These are phyloP conservation scores for Phaffia tasmanica DNA, from an alignment of 768 basidiomycete species.

Conservation along the genomic window DNA sequence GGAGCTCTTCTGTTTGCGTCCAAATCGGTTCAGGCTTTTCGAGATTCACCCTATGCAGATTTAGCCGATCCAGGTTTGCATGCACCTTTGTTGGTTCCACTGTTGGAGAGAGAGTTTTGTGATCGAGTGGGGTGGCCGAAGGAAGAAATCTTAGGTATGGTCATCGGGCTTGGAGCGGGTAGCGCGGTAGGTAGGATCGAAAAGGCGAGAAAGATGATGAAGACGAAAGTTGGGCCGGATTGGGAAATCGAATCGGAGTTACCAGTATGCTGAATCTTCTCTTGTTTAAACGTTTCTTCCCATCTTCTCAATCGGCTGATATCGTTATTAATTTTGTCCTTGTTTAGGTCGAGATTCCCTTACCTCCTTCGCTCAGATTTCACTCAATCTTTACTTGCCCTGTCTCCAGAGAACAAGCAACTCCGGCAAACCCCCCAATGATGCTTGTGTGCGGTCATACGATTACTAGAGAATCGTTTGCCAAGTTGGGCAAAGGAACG, in stretches of 20 bases:
- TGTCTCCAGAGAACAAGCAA: constrained; percentile 94
- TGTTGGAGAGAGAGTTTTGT: constrained; percentile 85
- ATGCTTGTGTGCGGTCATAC: constrained; percentile 96
- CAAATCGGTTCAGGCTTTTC: constrained; percentile 46
- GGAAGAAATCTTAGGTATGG: constrained; percentile 74
- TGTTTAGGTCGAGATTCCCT: constrained; percentile 77
- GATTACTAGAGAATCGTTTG: constrained; percentile 79
- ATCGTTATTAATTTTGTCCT: constrained; percentile 21
- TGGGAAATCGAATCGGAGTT: constrained; percentile 83
- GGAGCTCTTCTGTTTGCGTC: constrained; percentile 44
- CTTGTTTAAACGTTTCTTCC: constrained; percentile 8
- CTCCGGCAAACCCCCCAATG: constrained; percentile 80
- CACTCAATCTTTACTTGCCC: constrained; percentile 97
- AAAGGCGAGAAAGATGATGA: constrained; percentile 86
- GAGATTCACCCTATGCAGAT: constrained; percentile 50
- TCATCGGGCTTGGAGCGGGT: constrained; percentile 84
- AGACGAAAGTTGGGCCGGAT: constrained; percentile 71
- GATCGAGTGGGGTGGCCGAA: constrained; percentile 75
- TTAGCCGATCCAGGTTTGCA: constrained; percentile 5
- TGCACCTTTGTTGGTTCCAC: constrained; percentile 47
- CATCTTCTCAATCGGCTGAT: neutral
- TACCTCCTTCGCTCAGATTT: constrained; percentile 75
- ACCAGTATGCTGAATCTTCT: constrained; percentile 48
- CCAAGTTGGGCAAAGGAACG: constrained; percentile 78
- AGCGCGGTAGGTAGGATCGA: constrained; percentile 85